Conservation (phyloP, 2,329 filamentous ascomycete species). For the Grosmannia huntii region DNA sequence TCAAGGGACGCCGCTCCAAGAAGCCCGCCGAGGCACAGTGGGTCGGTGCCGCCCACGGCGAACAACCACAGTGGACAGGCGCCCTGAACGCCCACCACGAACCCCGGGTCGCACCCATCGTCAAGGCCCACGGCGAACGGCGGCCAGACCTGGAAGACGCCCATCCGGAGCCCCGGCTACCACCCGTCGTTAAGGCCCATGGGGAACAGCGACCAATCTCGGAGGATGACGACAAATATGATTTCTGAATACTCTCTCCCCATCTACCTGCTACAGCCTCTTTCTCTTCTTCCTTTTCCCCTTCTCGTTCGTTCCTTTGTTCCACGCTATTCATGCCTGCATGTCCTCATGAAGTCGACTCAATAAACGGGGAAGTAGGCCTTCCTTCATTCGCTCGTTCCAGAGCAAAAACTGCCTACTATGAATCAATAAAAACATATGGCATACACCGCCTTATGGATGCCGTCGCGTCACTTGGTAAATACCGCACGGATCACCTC, state of each 20-base stretch:
- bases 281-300: background rate
- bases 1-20: slow-evolving; percentile 4
- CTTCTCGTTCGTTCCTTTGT: background rate
- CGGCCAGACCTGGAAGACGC: too few species aligned
- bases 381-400: background rate
- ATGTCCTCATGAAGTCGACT: background rate
- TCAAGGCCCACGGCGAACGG: too few species aligned
- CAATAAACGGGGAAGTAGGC: background rate
- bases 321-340: background rate
- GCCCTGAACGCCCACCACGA: too few species aligned
- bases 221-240: background rate
- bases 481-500: slow-evolving; percentile 38
- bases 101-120: too few species aligned
- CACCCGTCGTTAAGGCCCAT: too few species aligned
- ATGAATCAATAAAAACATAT: background rate
- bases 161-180: too few species aligned
- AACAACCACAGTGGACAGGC: too few species aligned
- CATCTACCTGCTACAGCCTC: background rate
- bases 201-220: too few species aligned
- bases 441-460: background rate
- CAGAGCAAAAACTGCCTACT: too few species aligned
- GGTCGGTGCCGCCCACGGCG: too few species aligned
- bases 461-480: background rate
- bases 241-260: background rate
- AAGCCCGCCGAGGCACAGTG: background rate